phyloP scores from a whole-genome alignment of 148 eudicot genomes.

The Cornus suecica region DNA sequence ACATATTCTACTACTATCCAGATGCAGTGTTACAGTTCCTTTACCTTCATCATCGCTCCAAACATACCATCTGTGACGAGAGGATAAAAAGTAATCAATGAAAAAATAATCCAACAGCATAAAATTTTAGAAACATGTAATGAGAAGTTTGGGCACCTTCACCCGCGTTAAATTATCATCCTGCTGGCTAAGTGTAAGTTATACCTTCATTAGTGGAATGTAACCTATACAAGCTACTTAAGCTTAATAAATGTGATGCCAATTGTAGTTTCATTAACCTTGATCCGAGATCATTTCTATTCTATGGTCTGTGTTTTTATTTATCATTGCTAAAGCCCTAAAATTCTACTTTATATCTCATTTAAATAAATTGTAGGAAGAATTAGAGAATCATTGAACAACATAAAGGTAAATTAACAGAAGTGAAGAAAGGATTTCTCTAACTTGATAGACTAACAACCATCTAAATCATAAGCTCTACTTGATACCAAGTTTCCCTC shows the following conservation, averaged over 20 bases:
- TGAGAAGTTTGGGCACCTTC: neutral
- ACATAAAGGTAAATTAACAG: too few species aligned
- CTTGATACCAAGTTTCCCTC: neutral
- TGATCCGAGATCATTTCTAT: neutral
- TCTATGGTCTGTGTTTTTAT: neutral
- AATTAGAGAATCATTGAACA: neutral
- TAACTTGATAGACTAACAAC: neutral
- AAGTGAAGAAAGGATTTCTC: neutral
- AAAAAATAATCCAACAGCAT: neutral
- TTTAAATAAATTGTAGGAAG: neutral
- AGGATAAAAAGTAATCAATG: slow-evolving; percentile 4
- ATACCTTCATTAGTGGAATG: neutral
- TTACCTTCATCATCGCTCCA: slow-evolving; percentile 98
- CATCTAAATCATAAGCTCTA: neutral
- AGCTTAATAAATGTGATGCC: neutral
- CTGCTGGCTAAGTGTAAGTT: neutral
- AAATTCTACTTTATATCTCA: neutral
- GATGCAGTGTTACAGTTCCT: slow-evolving; percentile 7
- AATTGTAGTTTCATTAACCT: neutral
- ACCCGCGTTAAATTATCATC: neutral
- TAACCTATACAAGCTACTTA: neutral
- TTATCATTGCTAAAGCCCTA: neutral
- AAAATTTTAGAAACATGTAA: neutral
- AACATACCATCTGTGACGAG: slow-evolving; percentile 78
- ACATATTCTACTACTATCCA: neutral